Evolutionary conservation across 1,284 basidiomycete species (phyloP).

Genomic region (Cryptococcus sp.): DNA sequence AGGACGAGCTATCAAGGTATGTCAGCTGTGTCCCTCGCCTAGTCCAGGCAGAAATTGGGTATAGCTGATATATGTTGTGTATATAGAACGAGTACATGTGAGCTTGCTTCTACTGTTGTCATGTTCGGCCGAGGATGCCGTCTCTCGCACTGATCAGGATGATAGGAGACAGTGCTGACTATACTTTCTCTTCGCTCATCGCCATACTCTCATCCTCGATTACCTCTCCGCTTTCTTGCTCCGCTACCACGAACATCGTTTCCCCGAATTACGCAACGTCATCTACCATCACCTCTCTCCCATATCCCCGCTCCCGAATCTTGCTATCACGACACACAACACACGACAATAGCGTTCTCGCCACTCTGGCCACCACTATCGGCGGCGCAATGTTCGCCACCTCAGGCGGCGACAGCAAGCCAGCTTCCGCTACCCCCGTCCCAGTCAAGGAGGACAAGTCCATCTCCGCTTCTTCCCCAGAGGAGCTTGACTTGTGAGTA

Average conservation of each 20-base stretch:
- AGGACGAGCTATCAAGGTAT: slow-evolving; percentile 53
- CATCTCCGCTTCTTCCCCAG: slow-evolving; percentile 30
- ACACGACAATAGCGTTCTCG: slow-evolving; percentile 39
- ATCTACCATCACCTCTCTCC: neutral
- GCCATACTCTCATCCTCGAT: neutral
- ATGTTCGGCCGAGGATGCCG: neutral
- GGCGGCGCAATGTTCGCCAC: slow-evolving; percentile 39
- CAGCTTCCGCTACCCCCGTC: slow-evolving; percentile 19
- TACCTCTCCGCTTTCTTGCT: neutral
- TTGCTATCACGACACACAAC: neutral
- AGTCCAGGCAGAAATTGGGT: too few relatives aligned
- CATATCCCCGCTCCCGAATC: neutral
- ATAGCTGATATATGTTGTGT: neutral
- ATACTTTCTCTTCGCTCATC: neutral
- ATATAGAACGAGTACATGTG: slow-evolving; percentile 34
- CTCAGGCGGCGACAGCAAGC: slow-evolving; percentile 41
- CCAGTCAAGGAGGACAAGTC: slow-evolving; percentile 31
- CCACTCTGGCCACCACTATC: slow-evolving; percentile 46
- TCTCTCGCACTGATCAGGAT: neutral
- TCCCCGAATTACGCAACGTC: neutral
- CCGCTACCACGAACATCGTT: too few relatives aligned
- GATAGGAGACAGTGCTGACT: neutral
- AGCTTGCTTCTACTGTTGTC: slow-evolving; percentile 2
- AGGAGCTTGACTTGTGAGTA: slow-evolving; percentile 47
- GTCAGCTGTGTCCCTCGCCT: slow-evolving; percentile 13